These are phyloP conservation scores for Cystofilobasidium capitatum DNA, from an alignment of 768 basidiomycete genomes.

Conservation along the genomic window DNA sequence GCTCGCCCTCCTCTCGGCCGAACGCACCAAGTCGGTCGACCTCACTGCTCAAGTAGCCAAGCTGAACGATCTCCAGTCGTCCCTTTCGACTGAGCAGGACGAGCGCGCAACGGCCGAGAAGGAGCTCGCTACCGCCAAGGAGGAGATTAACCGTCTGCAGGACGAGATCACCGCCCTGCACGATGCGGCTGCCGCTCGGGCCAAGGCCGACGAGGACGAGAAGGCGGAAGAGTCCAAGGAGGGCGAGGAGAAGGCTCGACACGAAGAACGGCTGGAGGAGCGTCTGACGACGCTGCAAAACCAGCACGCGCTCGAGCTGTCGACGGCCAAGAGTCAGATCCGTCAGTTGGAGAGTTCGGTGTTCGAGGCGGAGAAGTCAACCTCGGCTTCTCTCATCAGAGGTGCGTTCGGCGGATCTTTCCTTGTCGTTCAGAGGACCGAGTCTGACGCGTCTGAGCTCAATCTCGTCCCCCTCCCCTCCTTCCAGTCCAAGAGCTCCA, in stretches of 20 bases:
- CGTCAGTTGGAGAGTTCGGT: constrained; percentile 62
- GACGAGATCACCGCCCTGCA: constrained; percentile 44
- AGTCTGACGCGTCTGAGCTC: constrained; percentile 1
- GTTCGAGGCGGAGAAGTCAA: constrained; percentile 48
- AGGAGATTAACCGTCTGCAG: constrained; percentile 54
- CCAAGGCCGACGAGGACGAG: constrained; percentile 38
- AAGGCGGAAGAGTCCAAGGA: constrained; percentile 57
- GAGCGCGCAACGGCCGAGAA: constrained; percentile 48
- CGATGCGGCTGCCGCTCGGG: neutral
- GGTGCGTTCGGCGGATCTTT: constrained; percentile 43
- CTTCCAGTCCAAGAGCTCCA: constrained; percentile 42
- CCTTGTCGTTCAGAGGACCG: constrained; percentile 42
- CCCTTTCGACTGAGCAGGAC: constrained; percentile 47
- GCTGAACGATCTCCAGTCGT: constrained; percentile 36
- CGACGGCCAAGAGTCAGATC: constrained; percentile 66
- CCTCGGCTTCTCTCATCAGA: neutral
- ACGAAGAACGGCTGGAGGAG: too few species aligned
- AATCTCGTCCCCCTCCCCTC: constrained; percentile 41
- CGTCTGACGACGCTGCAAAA: constrained; percentile 51
- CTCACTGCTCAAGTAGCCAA: neutral
- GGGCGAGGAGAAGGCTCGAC: constrained; percentile 60
- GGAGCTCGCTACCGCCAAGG: constrained; percentile 53
- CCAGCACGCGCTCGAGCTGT: constrained; percentile 70
- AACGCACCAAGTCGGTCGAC: neutral
- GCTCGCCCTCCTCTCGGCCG: neutral